phyloP scores from a whole-genome alignment of 768 basidiomycete species.

The Leccinum disarticulatum region DNA sequence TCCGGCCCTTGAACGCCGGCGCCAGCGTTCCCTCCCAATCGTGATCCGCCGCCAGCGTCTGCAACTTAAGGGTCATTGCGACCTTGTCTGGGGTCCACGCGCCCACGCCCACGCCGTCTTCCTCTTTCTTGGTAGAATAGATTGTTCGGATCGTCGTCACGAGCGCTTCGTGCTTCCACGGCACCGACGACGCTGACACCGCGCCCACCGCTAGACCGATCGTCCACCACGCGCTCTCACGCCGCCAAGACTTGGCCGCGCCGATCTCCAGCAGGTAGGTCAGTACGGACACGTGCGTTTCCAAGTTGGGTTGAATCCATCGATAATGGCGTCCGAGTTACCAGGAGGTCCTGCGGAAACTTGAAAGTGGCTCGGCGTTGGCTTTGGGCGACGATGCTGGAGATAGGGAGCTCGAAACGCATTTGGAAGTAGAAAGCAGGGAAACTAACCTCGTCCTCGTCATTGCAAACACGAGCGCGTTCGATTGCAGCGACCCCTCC shows the following conservation, averaged over 20 bases:
- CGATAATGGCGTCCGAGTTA: too few relatives aligned
- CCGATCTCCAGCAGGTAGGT: constrained; percentile 65
- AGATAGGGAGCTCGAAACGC: too few relatives aligned
- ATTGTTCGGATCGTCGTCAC: constrained; percentile 48
- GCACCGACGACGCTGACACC: constrained; percentile 53
- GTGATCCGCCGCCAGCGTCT: constrained; percentile 54
- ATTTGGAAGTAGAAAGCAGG: too few relatives aligned
- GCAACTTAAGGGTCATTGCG: constrained; percentile 72
- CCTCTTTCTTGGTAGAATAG: constrained; percentile 35
- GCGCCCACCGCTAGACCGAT: constrained; percentile 63
- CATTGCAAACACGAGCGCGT: too few relatives aligned
- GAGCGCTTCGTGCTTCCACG: constrained; percentile 72
- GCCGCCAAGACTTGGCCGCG: constrained; percentile 84
- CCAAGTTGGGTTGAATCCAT: too few relatives aligned
- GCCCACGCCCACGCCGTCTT: not conserved
- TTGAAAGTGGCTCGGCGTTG: too few relatives aligned
- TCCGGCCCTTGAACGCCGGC: constrained; percentile 75
- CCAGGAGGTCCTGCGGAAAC: too few relatives aligned
- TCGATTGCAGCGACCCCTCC: too few relatives aligned
- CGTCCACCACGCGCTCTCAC: constrained; percentile 90
- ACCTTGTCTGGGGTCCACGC: constrained; percentile 89
- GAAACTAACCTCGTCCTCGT: too few relatives aligned
- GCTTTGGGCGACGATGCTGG: too few relatives aligned
- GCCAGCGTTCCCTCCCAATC: constrained; percentile 66
- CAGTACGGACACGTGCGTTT: constrained; percentile 59